Percentiles rank a stretch among this genome's conserved stretches.
phyloP scores from a whole-genome alignment of 176 grass and related monocot species.

The Puya raimondii region DNA sequence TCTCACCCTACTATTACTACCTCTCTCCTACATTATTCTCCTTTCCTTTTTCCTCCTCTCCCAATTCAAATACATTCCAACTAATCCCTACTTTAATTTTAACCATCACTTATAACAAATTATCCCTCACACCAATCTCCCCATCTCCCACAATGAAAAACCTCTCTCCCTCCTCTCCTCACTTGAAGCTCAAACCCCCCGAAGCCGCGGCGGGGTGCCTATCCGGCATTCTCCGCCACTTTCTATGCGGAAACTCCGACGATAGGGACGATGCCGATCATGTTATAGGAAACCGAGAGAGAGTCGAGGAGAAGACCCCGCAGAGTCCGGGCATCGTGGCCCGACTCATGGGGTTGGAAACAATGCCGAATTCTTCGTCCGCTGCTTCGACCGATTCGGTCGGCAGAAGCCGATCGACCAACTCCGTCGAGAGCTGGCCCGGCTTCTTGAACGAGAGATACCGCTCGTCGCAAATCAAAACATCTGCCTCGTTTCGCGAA shows the following conservation, averaged over 20 bases:
- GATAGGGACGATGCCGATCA: background rate
- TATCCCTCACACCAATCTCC: background rate
- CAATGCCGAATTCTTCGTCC: constrained; percentile 33
- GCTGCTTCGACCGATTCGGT: background rate
- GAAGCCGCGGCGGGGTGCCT: constrained; percentile 17
- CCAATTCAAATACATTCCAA: constrained; percentile 19
- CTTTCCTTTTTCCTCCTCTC: constrained; percentile 19
- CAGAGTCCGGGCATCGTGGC: constrained; percentile 72
- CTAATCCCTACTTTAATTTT: background rate
- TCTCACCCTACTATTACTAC: background rate
- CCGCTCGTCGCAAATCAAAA: background rate
- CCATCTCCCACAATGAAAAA: constrained; percentile 38
- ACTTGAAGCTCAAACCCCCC: constrained; percentile 10
- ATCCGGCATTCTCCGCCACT: constrained; percentile 42
- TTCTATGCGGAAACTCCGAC: constrained; percentile 39
- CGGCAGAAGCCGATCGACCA: constrained; percentile 32
- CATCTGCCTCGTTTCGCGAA: constrained; percentile 35
- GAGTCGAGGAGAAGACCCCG: background rate
- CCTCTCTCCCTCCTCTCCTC: constrained; percentile 21
- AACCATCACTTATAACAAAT: background rate
- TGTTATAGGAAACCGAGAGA: background rate
- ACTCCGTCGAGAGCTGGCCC: constrained; percentile 36
- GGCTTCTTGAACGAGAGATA: constrained; percentile 21
- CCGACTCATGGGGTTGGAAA: constrained; percentile 78
- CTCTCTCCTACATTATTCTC: background rate